phyloP scores from a whole-genome alignment of 176 grass and related monocot species.

The Poa annua region DNA sequence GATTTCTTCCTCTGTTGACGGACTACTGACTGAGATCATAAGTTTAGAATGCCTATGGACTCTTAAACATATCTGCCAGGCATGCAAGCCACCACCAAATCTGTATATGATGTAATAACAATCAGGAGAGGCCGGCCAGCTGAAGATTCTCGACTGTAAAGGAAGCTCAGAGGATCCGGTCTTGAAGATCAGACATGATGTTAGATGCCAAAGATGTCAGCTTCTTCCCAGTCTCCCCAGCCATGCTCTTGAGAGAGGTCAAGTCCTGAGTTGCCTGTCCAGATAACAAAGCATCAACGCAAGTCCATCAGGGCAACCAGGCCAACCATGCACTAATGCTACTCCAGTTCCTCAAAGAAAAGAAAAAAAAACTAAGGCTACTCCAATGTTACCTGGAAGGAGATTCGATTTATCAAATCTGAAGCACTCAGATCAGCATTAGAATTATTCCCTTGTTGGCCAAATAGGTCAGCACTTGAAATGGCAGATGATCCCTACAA shows the following conservation, averaged over 20 bases:
- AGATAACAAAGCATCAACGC: constrained; percentile 22
- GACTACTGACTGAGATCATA: not conserved
- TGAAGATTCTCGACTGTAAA: constrained; percentile 29
- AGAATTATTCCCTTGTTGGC: constrained; percentile 49
- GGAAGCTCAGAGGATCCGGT: constrained; percentile 69
- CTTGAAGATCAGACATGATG: constrained; percentile 88
- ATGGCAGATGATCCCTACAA: constrained; percentile 81
- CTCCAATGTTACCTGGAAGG: constrained; percentile 71
- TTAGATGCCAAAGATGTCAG: constrained; percentile 85
- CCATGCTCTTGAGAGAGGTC: constrained; percentile 89
- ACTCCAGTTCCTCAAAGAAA: not conserved
- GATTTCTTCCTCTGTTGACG: not conserved
- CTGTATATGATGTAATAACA: not conserved
- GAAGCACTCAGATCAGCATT: constrained; percentile 65
- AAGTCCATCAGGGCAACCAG: constrained; percentile 16
- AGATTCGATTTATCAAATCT: constrained; percentile 84
- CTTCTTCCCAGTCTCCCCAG: constrained; percentile 87
- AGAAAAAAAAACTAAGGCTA: not conserved
- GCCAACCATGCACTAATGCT: not conserved
- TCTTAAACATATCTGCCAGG: constrained; percentile 35
- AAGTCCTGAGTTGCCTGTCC: constrained; percentile 88
- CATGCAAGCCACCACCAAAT: constrained; percentile 6
- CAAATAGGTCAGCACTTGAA: constrained; percentile 97
- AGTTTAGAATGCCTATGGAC: constrained; percentile 14
- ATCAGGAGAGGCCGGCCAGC: not conserved